Evolutionary conservation across 768 basidiomycete genomes (phyloP), one percentile per base, ranked within the genome.

Genomic region (Piloderma croceum): DNA sequence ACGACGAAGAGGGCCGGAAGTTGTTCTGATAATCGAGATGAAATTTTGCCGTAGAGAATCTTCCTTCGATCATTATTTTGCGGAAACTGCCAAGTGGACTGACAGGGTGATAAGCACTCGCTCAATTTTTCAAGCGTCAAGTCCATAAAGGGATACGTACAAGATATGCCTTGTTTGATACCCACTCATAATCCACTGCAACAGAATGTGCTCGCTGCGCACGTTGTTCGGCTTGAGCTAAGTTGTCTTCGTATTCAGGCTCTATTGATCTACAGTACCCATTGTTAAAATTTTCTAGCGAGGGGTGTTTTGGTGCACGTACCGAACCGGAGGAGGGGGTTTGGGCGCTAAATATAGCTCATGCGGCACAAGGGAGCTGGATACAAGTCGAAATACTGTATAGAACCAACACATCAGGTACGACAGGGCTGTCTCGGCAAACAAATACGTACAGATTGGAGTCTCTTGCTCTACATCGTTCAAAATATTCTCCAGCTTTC

Each of bases 371-470:
- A 12, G 36, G 24, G 36, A 21, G 12, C 9, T 52, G 12, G 77
- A 77, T 12, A 78, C 45, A 17, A 79, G 65, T 12, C 74, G 70
- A 46, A 79, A 78, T 23, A 57, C 74, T 77, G 24, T n/a, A n/a
- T n/a, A n/a, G n/a, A n/a, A 21, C 38, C 1, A 31, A 43, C 25
- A 41, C 12, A 45, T 11, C 47, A 17, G 41, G 39, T 27, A 21
- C 21, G 10, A 33, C 38, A 17, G 39, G 24, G 24, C 23, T 15
- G 21, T 34, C 33, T 48, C 19, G 3, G 22, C 0, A 31, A 13
- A 22, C 24, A n/a, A 24, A 27, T 7, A 24, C 12, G 4, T 11
- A 24, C n/a, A 40, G 46, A 19, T 36, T 45, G 39, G 42, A 22
- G 23, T 3, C 10, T 24, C 27, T 29, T 31, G 32, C 13, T 22